Conservation (phyloP, 495 filamentous ascomycete species). For the Neurospora sp. region DNA sequence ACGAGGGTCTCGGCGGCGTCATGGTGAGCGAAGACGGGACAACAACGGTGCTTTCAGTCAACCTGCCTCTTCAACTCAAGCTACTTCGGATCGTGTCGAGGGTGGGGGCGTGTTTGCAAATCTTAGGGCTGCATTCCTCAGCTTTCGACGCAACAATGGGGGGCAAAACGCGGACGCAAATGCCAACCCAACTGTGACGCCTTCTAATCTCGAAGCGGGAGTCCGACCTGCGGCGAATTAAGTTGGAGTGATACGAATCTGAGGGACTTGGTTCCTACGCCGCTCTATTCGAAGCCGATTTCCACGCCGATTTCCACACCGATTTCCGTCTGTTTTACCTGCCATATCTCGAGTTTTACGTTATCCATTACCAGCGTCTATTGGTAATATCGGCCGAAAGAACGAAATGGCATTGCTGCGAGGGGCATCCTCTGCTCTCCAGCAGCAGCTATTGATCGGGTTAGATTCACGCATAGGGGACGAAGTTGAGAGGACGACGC, state of each 20-base stretch:
- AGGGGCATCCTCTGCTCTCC: background rate
- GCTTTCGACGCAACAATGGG: constrained; percentile 4
- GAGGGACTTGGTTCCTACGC: background rate
- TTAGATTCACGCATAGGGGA: background rate
- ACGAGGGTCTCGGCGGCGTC: background rate
- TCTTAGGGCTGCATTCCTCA: constrained; percentile 9
- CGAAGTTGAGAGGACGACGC: background rate
- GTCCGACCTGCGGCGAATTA: constrained; percentile 2
- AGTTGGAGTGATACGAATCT: background rate
- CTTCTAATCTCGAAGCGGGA: constrained; percentile 28
- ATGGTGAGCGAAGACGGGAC: background rate
- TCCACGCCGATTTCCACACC: background rate
- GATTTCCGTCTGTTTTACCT: background rate
- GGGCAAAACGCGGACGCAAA: constrained; percentile 4
- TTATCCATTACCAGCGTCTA: background rate
- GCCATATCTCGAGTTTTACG: background rate
- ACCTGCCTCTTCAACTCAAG: background rate
- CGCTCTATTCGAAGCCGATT: background rate
- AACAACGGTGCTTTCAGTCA: background rate
- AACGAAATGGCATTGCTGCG: background rate
- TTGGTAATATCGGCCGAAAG: background rate
- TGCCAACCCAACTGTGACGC: constrained; percentile 14
- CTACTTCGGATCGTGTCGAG: background rate
- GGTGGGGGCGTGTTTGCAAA: constrained; percentile 7
- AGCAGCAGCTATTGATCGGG: background rate